Percentiles rank a stretch among this genome's conserved stretches.
These are phyloP conservation scores for Powellomyces hirtus DNA, from an alignment of 192 early-diverging fungal species.

Conservation along the genomic window DNA sequence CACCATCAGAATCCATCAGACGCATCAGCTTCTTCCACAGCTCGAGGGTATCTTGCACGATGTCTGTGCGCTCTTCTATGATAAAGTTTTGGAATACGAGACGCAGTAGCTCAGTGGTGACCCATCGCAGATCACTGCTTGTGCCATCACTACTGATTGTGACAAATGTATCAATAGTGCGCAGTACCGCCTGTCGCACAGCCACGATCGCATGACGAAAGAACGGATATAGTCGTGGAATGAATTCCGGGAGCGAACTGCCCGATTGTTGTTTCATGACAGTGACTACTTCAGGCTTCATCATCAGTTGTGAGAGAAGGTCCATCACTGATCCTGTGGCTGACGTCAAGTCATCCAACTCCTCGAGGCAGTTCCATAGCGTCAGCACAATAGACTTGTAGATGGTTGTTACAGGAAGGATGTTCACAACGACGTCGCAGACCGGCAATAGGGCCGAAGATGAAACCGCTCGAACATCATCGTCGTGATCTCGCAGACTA, in stretches of 20 bases:
- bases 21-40: conserved; percentile 69
- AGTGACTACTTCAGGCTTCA: conserved; percentile 37
- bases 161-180: conserved; percentile 76
- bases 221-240: conserved; percentile 92
- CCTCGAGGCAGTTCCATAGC: conserved; percentile 87
- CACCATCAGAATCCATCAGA: conserved; percentile 26
- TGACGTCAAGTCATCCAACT: conserved; percentile 90
- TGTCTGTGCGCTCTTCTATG: conserved; percentile 73
- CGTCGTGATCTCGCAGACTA: conserved; percentile 76
- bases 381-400: conserved; percentile 66
- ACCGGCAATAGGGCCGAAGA: conserved; percentile 89
- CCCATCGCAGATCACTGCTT: conserved; percentile 41
- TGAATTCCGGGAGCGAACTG: conserved; percentile 60
- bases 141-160: conserved; percentile 49
- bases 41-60: conserved; percentile 55
- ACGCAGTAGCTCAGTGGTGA: conserved; percentile 58
- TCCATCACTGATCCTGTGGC: conserved; percentile 92
- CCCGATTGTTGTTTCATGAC: conserved; percentile 32
- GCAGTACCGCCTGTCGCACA: conserved; percentile 81
- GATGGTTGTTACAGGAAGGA: conserved; percentile 65
- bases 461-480: conserved; percentile 92
- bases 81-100: conserved; percentile 91
- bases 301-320: conserved; percentile 79
- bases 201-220: conserved; percentile 86
- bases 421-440: conserved; percentile 69